Evolutionary conservation across 2,329 filamentous ascomycete genomes (phyloP).

Genomic region (Nothopassalora personata): DNA sequence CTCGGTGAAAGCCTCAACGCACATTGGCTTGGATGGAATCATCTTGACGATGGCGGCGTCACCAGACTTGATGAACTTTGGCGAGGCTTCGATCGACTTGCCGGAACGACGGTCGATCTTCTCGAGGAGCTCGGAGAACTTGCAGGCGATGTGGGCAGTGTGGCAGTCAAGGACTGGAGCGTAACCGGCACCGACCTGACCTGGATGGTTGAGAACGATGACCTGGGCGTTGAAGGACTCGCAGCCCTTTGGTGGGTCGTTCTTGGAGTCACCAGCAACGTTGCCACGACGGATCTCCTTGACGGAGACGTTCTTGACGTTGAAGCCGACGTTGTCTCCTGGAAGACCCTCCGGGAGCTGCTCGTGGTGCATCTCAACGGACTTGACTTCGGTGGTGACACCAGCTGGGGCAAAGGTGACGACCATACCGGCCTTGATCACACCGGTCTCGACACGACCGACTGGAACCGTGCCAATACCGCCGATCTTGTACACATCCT

Average conservation of each 20-base stretch:
- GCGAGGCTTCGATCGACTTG: constrained; percentile 83
- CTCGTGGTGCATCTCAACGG: constrained; percentile 99
- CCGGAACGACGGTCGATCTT: constrained; percentile 99
- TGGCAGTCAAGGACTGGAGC: constrained; percentile 99
- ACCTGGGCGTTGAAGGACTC: constrained; percentile 99
- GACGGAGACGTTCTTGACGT: constrained; percentile 99
- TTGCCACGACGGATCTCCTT: constrained; percentile 99
- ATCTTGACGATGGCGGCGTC: constrained; percentile 99
- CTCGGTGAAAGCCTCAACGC: constrained; percentile 99
- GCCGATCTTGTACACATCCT: constrained; percentile 99
- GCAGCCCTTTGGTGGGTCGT: constrained; percentile 84
- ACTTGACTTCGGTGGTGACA: constrained; percentile 99
- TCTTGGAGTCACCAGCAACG: constrained; percentile 99
- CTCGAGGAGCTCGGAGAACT: constrained; percentile 98
- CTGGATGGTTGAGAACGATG: constrained; percentile 99
- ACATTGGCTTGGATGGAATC: constrained; percentile 99
- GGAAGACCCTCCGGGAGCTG: constrained; percentile 91
- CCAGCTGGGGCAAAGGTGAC: constrained; percentile 97
- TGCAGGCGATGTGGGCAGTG: constrained; percentile 99
- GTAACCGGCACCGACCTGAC: constrained; percentile 98
- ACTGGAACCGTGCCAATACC: constrained; percentile 99
- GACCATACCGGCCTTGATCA: constrained; percentile 81
- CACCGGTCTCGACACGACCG: constrained; percentile 99
- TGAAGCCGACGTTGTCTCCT: constrained; percentile 99
- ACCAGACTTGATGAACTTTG: constrained; percentile 99